Evolutionary conservation across 495 filamentous ascomycete species (phyloP), one percentile per base, ranked within the genome.

Genomic region (Aspergillus avenaceus): DNA sequence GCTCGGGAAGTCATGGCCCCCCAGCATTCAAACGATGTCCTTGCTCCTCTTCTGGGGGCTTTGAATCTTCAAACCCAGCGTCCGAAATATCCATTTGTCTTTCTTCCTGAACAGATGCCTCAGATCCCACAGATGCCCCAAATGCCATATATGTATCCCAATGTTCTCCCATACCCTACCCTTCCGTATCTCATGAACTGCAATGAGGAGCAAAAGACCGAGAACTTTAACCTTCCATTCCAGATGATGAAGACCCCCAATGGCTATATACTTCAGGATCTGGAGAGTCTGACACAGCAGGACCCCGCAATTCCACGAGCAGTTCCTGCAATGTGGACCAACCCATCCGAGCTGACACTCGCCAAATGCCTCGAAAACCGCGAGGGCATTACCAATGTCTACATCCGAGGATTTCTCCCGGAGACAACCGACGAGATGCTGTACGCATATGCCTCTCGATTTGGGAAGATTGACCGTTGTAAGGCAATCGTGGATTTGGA

Each of bases 401-500:
- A 99, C 72, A 95, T 99, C 51, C 86, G 93, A 45, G 93, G 93
- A 13, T 84, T 99, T 43, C 87, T 89, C 38, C 95, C 95, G 0
- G 88, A 93, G 57, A 97, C 92, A 0, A 91, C 92, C 43, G 93
- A 99, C 64, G 87, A 95, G 41, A 85, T 92, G 61, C 73, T 99
- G 34, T 78, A 86, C 48, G 73, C 74, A 13, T 97, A 93, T 73
- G 88, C 90, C 13, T 74, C 78, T 50, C 85, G 91, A 28, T 99
- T 97, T 60, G 95, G 93, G 32, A 82, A 82, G 41, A 91, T 97
- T 49, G 86, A 91, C 63, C 91, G 88, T 50, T 95, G 88, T 65
- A 99, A 97, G 73, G 90, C 93, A 2, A 99, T 99, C 61, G 92
- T 99, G 56, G 95, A 99, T 67, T 81, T 88, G 23, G 84, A 85